Conservation (phyloP, 192 early-diverging fungal species). For the Coemansia sp. region DNA sequence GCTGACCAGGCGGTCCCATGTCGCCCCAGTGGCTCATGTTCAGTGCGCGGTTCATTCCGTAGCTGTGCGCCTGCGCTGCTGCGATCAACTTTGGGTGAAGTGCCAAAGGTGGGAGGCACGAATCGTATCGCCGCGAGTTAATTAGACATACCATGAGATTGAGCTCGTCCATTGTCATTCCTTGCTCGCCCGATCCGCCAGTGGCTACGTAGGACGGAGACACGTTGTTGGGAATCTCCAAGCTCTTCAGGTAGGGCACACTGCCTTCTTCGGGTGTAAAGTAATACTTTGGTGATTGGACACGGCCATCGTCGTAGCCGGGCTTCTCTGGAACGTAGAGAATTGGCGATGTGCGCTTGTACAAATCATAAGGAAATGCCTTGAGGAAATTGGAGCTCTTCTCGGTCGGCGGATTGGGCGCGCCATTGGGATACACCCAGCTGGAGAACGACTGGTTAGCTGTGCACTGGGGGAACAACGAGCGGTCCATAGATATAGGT, state of each 20-base stretch:
- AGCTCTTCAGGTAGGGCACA: conserved; percentile 33
- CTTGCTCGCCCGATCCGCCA: conserved; percentile 23
- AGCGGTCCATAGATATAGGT: neutral
- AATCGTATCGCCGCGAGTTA: conserved; percentile 44
- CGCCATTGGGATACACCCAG: conserved; percentile 45
- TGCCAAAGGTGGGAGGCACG: conserved; percentile 43
- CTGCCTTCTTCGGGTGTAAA: conserved; percentile 32
- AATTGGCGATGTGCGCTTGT: neutral
- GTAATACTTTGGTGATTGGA: conserved; percentile 24
- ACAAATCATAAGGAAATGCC: conserved; percentile 27
- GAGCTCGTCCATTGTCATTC: conserved; percentile 43
- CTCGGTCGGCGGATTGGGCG: neutral
- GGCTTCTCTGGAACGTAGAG: conserved; percentile 2
- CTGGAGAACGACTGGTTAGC: conserved; percentile 47
- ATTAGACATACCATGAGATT: conserved; percentile 43
- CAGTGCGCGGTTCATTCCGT: conserved; percentile 45
- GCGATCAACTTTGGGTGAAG: conserved; percentile 38
- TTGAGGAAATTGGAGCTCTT: conserved; percentile 10
- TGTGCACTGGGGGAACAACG: conserved; percentile 31
- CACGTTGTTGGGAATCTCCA: conserved; percentile 22
- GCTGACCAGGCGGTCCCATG: conserved; percentile 18
- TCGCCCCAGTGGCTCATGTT: conserved; percentile 45
- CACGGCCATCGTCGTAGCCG: conserved; percentile 23
- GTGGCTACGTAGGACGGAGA: conserved; percentile 30
- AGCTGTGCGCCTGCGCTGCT: conserved; percentile 51